These are phyloP conservation scores for Cryphonectria japonica DNA, from an alignment of 2,329 filamentous ascomycete species.

Conservation along the genomic window DNA sequence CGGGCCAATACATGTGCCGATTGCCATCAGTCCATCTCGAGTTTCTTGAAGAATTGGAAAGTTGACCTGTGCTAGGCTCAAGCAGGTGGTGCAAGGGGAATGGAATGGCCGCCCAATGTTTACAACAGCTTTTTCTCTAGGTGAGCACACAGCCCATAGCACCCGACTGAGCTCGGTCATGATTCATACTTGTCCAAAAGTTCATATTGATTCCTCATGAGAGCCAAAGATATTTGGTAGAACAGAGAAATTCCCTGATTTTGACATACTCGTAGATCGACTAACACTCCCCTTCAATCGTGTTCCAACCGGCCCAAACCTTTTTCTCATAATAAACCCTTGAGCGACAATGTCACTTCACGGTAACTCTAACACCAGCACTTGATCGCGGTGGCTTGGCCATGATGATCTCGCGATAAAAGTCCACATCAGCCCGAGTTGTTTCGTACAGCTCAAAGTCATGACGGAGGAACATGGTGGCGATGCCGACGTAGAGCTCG, in stretches of 20 bases:
- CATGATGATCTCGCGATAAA: slow-evolving; percentile 2
- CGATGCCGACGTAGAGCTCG: slow-evolving; percentile 16
- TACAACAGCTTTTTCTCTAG: not conserved
- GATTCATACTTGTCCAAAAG: not conserved
- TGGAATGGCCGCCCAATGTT: not conserved
- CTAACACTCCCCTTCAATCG: not conserved
- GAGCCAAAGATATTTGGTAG: not conserved
- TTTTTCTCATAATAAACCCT: not conserved
- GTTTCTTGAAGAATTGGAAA: not conserved
- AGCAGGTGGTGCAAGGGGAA: not conserved
- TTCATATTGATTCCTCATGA: not conserved
- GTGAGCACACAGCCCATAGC: not conserved
- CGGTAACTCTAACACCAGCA: not conserved
- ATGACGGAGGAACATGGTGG: slow-evolving; percentile 11
- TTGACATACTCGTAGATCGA: not conserved
- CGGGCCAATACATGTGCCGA: not conserved
- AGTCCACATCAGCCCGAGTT: not conserved
- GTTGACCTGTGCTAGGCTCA: not conserved
- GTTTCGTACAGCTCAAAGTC: slow-evolving; percentile 8
- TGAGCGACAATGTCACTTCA: not conserved
- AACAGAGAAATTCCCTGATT: not conserved
- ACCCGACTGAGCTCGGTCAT: not conserved
- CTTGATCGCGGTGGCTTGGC: slow-evolving; percentile 7
- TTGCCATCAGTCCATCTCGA: not conserved
- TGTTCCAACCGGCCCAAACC: not conserved